Conservation (phyloP, 306 rosid genomes). For the Castanea sativa region DNA sequence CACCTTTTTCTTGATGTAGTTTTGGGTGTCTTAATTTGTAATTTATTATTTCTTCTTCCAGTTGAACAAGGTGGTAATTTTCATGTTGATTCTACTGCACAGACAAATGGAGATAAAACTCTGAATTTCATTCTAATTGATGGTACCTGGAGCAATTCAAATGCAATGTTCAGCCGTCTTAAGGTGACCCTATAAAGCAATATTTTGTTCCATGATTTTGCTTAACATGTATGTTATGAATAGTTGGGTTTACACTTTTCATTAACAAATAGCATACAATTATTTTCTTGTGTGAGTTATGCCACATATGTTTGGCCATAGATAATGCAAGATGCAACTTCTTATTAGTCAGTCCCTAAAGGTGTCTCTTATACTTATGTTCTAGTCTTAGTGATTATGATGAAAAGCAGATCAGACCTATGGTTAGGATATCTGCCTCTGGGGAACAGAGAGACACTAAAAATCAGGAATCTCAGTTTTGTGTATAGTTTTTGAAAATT, state of each 20-base stretch:
- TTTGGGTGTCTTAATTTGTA: constrained; percentile 14
- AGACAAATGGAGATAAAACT: constrained; percentile 51
- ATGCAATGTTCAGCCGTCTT: constrained; percentile 89
- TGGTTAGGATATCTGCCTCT: not conserved
- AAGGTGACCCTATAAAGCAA: constrained; percentile 49
- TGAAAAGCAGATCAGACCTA: not conserved
- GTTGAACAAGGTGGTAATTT: constrained; percentile 31
- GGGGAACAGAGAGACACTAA: not conserved
- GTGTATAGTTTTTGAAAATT: not conserved
- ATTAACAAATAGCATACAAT: not conserved
- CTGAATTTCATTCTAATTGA: constrained; percentile 88
- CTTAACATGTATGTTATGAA: not conserved
- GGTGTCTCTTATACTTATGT: not conserved
- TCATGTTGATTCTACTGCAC: constrained; percentile 39
- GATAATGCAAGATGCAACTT: not conserved
- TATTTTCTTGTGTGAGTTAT: not conserved
- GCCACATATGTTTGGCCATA: not conserved
- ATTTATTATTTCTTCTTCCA: constrained; percentile 22
- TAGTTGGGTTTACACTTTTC: not conserved
- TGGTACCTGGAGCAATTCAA: constrained; percentile 99
- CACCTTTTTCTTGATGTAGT: constrained; percentile 12
- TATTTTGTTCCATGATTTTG: constrained; percentile 19
- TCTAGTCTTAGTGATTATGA: not conserved
- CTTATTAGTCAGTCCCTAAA: not conserved
- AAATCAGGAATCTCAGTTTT: not conserved